These are phyloP conservation scores for Candida freyschussii DNA, from an alignment of 1,139 yeast genomes.

Conservation along the genomic window DNA sequence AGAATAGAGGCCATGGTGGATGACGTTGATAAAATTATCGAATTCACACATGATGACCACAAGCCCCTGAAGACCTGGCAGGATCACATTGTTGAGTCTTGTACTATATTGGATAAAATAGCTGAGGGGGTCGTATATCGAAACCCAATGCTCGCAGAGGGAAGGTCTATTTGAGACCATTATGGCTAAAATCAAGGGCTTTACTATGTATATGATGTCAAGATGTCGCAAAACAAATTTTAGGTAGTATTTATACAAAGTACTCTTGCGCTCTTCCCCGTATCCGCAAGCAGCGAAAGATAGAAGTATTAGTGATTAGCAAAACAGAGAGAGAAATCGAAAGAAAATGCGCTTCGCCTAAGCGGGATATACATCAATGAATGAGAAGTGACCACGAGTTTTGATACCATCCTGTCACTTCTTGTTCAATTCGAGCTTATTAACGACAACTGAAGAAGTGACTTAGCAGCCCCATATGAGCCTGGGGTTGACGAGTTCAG, in stretches of 20 bases:
- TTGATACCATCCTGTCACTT: too few species aligned
- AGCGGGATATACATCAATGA: too few species aligned
- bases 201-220: too few species aligned
- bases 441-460: constrained; percentile 34
- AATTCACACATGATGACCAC: constrained; percentile 18
- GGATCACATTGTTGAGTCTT: constrained; percentile 19
- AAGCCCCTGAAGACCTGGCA: constrained; percentile 19
- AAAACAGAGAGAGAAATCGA: too few species aligned
- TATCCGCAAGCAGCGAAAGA: too few species aligned
- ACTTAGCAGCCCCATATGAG: constrained; percentile 45
- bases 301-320: too few species aligned
- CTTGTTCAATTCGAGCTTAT: constrained; percentile 12
- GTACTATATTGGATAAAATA: constrained; percentile 20
- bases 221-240: too few species aligned
- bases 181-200: too few species aligned
- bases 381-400: not conserved
- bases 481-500: constrained; percentile 35
- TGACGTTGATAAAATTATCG: constrained; percentile 32
- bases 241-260: too few species aligned
- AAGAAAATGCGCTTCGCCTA: too few species aligned
- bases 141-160: not conserved
- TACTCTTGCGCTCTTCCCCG: too few species aligned
- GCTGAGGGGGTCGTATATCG: constrained; percentile 14
- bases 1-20: constrained; percentile 30
- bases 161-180: too few species aligned